A percentile compares a stretch with the other conserved stretches of the same genome.
These are phyloP conservation scores for Hibiscus mutabilis DNA, from an alignment of 345 rosid genomes.

Conservation along the genomic window DNA sequence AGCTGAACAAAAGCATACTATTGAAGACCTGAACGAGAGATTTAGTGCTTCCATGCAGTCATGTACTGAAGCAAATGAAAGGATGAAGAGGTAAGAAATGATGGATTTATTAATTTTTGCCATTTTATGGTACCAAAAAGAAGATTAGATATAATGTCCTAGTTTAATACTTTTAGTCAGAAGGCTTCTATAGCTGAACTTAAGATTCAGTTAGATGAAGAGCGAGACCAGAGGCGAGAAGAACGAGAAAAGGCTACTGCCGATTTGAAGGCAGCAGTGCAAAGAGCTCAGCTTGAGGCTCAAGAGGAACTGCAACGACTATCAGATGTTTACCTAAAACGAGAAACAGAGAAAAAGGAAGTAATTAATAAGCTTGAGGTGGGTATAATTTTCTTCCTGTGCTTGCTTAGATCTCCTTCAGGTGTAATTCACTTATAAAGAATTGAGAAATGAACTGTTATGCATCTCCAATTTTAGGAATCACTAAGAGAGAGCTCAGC, in stretches of 20 bases:
- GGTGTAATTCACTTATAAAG: conserved; percentile 9
- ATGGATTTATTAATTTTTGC: neutral
- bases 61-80: conserved; percentile 77
- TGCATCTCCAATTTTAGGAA: conserved; percentile 42
- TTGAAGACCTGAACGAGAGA: conserved; percentile 78
- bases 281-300: conserved; percentile 68
- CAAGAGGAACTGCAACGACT: conserved; percentile 63
- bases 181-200: conserved; percentile 70
- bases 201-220: conserved; percentile 69
- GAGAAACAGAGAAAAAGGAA: conserved; percentile 72
- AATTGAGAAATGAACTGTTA: conserved; percentile 14
- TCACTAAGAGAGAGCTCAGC: conserved; percentile 66
- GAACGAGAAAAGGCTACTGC: conserved; percentile 68
- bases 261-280: conserved; percentile 72
- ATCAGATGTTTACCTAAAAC: conserved; percentile 55
- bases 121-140: neutral
- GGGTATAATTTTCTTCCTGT: conserved; percentile 10
- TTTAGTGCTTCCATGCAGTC: conserved; percentile 77
- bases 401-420: conserved; percentile 2
- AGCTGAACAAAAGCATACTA: conserved; percentile 69
- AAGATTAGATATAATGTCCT: neutral
- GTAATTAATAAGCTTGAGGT: conserved; percentile 85
- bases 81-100: conserved; percentile 54
- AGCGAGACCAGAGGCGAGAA: conserved; percentile 71
- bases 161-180: conserved; percentile 44